Evolutionary conservation across 2,329 filamentous ascomycete genomes (phyloP), one percentile per base, ranked within the genome.

Genomic region (Venturiaceae sp.): DNA sequence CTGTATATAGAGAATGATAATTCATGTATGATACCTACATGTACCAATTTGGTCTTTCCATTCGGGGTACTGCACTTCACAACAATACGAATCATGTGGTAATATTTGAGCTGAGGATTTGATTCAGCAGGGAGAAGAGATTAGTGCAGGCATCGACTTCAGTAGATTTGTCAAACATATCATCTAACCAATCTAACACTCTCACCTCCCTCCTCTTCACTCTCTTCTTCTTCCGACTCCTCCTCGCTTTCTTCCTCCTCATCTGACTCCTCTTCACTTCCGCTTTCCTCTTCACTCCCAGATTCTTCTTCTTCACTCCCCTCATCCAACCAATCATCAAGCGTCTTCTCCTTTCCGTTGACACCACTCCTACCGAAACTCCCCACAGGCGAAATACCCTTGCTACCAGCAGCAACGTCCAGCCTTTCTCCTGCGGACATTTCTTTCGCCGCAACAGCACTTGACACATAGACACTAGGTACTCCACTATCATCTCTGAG

Each of bases 321-420:
- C 2, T 78, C 77, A 76, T 63, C 53, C 50, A 68, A 65, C 30
- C 37, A 97, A 69, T 96, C 90, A 74, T 97, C 91, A 62, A 99
- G 75, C 21, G 86, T 90, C 80, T 95, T 96, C 41, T 83, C 83
- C 55, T 84, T 84, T 5, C 74, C 72, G 75, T 82, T 71, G 66
- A 85, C 85, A 14, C 74, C 71, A 65, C 74, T 81, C 39, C 69
- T 72, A 8, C 72, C 72, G 13, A 54, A 66, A 67, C 63, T 61
- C 66, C 63, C 61, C 63, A 59, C 62, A 63, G 33, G 53, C 59
- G 44, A 61, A 19, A 69, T 68, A 62, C 69, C 57, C 63, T 71
- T 63, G 68, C 71, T 66, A 57, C 71, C 59, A 71, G 74, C 74
- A 1, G 80, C 82, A 23, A 80, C 81, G 63, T 89, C 86, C 46